phyloP scores from a whole-genome alignment of 768 basidiomycete species.

The Coprinopsis sp. region DNA sequence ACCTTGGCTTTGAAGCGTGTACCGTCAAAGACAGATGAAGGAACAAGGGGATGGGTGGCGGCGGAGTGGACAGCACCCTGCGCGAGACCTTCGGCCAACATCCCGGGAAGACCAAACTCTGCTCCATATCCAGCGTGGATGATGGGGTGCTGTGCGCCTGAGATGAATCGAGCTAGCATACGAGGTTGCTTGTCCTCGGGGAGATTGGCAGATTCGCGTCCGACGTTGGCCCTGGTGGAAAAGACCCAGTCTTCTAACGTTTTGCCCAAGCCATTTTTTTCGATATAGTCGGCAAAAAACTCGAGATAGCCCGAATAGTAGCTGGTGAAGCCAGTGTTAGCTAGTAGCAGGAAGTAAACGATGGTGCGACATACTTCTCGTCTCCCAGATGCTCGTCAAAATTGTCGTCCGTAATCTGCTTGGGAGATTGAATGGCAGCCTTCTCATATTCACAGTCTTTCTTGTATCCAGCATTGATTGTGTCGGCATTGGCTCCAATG shows the following conservation, averaged over 20 bases:
- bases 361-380: too few relatives aligned
- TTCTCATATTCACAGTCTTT: too few relatives aligned
- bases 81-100: conserved; percentile 62
- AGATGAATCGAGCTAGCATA: conserved; percentile 55
- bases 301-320: conserved; percentile 61
- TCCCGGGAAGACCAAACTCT: conserved; percentile 56
- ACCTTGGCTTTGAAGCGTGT: background rate
- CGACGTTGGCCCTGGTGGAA: conserved; percentile 38
- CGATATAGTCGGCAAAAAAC: conserved; percentile 75
- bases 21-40: conserved; percentile 21
- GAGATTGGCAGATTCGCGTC: conserved; percentile 15
- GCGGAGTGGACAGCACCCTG: conserved; percentile 46
- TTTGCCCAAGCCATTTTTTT: too few relatives aligned
- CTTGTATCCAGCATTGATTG: too few relatives aligned
- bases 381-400: too few relatives aligned
- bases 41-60: conserved; percentile 18
- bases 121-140: conserved; percentile 61
- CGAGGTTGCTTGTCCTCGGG: conserved; percentile 34
- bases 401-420: too few relatives aligned
- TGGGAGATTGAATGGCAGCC: too few relatives aligned
- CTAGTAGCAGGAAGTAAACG: too few relatives aligned
- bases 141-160: conserved; percentile 57
- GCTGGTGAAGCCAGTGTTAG: background rate
- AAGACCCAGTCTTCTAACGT: conserved; percentile 77
- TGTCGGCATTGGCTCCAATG: too few relatives aligned